Evolutionary conservation across 2,329 filamentous ascomycete species (phyloP), one percentile per base, ranked within the genome.

Genomic region (Sphaerostilbella broomeana): DNA sequence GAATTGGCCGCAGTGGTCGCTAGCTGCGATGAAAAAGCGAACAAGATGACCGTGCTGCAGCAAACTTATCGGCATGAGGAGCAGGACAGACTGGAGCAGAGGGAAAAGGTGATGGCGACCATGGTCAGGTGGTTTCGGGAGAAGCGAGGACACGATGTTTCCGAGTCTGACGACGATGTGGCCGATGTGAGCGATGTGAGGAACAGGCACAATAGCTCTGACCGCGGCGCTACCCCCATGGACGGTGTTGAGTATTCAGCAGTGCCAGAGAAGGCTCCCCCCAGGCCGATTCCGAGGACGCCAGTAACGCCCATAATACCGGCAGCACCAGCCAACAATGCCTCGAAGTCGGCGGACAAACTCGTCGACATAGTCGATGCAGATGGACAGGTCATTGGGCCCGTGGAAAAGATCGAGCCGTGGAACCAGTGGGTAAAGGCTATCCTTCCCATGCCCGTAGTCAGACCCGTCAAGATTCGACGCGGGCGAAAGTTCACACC

Each of bases 351-450:
- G 7, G 20, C 25, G 9, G 46, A 52, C 18, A 40, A 30, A 11
- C 49, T 63, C 1, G 59, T 63, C 5, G 48, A 65, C 25, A 56
- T 72, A 2, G 45, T 59, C 15, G 60, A 64, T 41, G 51, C 57
- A 0, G 56, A 62, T 4, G 65, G 63, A n/a, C 52, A 53, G 2
- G 41, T 62, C 5, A 52, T 71, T 13, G 67, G 64, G 2, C 49
- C 55, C 5, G 47, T 71, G 21, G 52, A 56, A 27, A 57, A 54
- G 1, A 59, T 67, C 15, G 55, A 58, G 15, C 53, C 55, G 1
- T 58, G 59, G 49, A 70, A 70, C 35, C 58, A 59, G n/a, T 65
- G 61, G 54, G 56, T 67, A 4, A 51, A 61, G 10, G 56, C 52
- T 5, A 58, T 70, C 9, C 54, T 62, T 13, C 46, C 58, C 10